A percentile compares a stretch with the other conserved stretches of the same genome.
Evolutionary conservation across 441 rosid species (phyloP).

Genomic region (Populus hybrid): DNA sequence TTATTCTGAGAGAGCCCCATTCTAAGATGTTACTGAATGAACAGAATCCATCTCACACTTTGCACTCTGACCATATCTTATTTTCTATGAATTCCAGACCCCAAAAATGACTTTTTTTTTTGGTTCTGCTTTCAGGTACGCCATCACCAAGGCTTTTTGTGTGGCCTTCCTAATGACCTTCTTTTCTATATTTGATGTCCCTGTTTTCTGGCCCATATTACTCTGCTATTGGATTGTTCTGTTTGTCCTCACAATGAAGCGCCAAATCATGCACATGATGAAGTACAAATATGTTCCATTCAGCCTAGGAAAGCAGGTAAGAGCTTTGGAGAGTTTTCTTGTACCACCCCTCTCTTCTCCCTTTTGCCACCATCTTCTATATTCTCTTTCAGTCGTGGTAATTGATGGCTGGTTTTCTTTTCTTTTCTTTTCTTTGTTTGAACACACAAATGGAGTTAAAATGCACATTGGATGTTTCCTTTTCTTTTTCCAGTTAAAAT

Average conservation of each 20-base stretch:
- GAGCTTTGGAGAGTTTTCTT: constrained; percentile 9
- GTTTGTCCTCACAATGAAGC: constrained; percentile 66
- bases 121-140: constrained; percentile 43
- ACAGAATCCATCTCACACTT: not conserved
- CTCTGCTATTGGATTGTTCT: constrained; percentile 64
- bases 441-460: not conserved
- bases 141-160: constrained; percentile 65
- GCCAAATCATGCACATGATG: constrained; percentile 70
- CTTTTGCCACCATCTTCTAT: not conserved
- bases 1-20: not conserved
- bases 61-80: not conserved
- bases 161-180: constrained; percentile 66
- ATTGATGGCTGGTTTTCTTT: not conserved
- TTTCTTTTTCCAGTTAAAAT: not conserved
- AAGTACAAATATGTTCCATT: constrained; percentile 65
- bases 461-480: not conserved
- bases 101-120: not conserved
- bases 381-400: not conserved
- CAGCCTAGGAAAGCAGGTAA: constrained; percentile 67
- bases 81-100: not conserved
- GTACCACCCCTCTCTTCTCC: not conserved
- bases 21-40: not conserved
- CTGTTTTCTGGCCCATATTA: constrained; percentile 73
- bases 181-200: constrained; percentile 63
- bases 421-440: not conserved